Evolutionary conservation across 768 basidiomycete species (phyloP).

Genomic region (Rubroboletus satanas): DNA sequence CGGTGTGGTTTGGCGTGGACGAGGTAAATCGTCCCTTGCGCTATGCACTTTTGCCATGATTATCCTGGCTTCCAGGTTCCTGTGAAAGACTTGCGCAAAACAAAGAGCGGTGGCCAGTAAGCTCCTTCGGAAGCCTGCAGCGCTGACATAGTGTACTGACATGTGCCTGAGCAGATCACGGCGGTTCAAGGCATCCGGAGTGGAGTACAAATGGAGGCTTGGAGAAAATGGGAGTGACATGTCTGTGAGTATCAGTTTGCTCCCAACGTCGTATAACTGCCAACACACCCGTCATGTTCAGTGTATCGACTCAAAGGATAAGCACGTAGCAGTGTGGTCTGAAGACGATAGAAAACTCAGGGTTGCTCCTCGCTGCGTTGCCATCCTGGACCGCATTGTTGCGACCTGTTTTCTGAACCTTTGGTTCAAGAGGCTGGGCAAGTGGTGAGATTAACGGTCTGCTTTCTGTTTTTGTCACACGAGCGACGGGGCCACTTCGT

Average conservation of each 20-base stretch:
- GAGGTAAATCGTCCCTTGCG: conserved; percentile 30
- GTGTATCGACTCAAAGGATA: conserved; percentile 50
- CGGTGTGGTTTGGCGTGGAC: conserved; percentile 46
- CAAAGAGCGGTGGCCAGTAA: conserved; percentile 52
- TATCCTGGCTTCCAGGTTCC: conserved; percentile 28
- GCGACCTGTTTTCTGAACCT: conserved; percentile 52
- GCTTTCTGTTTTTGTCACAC: not conserved
- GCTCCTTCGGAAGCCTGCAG: conserved; percentile 5
- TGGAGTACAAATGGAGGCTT: conserved; percentile 58
- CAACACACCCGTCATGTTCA: conserved; percentile 18
- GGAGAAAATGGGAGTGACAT: conserved; percentile 42
- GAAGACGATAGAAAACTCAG: conserved; percentile 36
- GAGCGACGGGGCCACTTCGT: not conserved
- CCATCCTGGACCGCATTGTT: conserved; percentile 47
- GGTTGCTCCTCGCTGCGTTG: conserved; percentile 39
- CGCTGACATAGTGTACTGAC: not conserved
- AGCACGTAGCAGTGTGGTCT: conserved; percentile 46
- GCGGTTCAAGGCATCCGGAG: conserved; percentile 46
- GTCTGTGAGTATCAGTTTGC: conserved; percentile 35
- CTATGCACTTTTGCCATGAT: not conserved
- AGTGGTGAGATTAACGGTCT: conserved; percentile 35
- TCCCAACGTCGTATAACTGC: not conserved
- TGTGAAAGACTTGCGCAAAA: conserved; percentile 46
- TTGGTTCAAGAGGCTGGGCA: conserved; percentile 43
- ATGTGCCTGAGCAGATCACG: conserved; percentile 39